A percentile compares a stretch with the other conserved stretches of the same genome.
These are phyloP conservation scores for Aspergillus hortae DNA, from an alignment of 2,329 filamentous ascomycete genomes.

Conservation along the genomic window DNA sequence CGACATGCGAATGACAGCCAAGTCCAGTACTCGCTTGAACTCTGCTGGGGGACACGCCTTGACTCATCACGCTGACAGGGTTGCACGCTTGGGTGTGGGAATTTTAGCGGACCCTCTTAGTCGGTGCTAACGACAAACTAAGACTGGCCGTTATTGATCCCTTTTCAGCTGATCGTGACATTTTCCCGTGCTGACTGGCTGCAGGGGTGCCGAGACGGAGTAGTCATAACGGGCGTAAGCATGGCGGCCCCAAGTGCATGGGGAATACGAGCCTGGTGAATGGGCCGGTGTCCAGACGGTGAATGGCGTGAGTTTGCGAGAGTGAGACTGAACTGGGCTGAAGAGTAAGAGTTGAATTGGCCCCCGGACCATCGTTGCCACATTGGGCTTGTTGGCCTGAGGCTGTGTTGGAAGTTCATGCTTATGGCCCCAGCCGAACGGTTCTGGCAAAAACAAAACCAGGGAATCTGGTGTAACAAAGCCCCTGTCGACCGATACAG, in stretches of 20 bases:
- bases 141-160: not conserved
- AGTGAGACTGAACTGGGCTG: not conserved
- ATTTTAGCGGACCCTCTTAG: not conserved
- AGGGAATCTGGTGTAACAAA: too few species aligned
- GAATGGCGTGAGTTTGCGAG: too few species aligned
- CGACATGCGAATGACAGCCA: not conserved
- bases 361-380: not conserved
- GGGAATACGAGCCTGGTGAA: not conserved
- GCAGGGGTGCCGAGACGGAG: not conserved
- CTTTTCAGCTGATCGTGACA: not conserved
- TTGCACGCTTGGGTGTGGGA: not conserved
- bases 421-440: too few species aligned
- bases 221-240: not conserved
- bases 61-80: not conserved
- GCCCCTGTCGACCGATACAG: not conserved
- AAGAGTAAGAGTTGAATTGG: not conserved
- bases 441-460: too few species aligned
- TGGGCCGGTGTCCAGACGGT: not conserved
- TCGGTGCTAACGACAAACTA: not conserved
- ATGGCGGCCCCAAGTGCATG: not conserved
- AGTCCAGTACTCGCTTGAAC: not conserved
- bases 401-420: constrained; percentile 10
- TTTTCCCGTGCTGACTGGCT: not conserved
- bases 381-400: constrained; percentile 10
- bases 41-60: not conserved